phyloP scores from a whole-genome alignment of 441 rosid genomes.

The Macaranga tanarius region DNA sequence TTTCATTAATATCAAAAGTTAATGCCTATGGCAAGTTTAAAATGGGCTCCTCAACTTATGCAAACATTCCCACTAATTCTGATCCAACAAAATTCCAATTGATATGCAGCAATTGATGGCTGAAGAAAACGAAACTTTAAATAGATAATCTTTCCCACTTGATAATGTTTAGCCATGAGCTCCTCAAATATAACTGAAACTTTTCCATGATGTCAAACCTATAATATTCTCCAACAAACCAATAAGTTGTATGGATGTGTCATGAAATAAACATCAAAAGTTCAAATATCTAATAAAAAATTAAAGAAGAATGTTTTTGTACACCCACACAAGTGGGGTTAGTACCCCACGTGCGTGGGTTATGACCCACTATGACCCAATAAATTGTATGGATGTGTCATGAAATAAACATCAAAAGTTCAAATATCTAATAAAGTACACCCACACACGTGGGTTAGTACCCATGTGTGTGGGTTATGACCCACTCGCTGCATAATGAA shows the following conservation, averaged over 20 bases:
- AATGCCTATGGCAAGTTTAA: not conserved
- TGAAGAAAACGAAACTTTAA: not conserved
- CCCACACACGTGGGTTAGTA: no score
- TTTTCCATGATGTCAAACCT: not conserved
- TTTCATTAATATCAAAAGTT: not conserved
- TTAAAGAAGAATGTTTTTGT: no score
- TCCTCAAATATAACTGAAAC: not conserved
- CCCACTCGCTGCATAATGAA: no score
- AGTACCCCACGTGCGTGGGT: no score
- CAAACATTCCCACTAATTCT: not conserved
- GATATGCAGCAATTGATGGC: not conserved
- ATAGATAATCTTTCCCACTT: not conserved
- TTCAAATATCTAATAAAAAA: no score
- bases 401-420: no score
- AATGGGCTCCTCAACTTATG: not conserved
- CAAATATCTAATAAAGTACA: no score
- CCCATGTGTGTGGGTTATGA: no score
- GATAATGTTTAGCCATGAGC: not conserved
- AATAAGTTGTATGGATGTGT: not conserved
- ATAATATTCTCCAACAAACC: not conserved
- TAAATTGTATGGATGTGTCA: no score
- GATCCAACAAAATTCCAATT: not conserved
- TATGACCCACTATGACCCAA: no score
- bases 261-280: not conserved
- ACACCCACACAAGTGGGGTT: no score